These are phyloP conservation scores for Termitomyces eurrhizus DNA, from an alignment of 768 basidiomycete genomes.

Conservation along the genomic window DNA sequence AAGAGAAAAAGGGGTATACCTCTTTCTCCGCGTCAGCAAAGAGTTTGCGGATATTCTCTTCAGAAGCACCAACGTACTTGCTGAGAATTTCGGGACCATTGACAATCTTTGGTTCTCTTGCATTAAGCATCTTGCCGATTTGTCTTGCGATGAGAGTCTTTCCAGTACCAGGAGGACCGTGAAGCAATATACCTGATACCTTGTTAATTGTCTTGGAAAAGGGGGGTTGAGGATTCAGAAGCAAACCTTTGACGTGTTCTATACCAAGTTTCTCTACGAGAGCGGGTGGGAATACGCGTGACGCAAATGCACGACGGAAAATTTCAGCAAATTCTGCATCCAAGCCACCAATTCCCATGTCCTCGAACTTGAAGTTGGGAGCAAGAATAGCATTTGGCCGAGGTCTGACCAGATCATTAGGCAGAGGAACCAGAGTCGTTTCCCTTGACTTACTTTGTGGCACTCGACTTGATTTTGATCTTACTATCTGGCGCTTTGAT, in stretches of 20 bases:
- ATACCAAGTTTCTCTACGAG: slow-evolving; percentile 98
- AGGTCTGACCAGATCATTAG: slow-evolving; percentile 41
- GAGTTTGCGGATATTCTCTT: slow-evolving; percentile 96
- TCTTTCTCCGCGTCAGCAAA: slow-evolving; percentile 99
- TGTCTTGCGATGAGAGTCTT: slow-evolving; percentile 98
- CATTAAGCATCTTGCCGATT: slow-evolving; percentile 99
- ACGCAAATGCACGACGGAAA: slow-evolving; percentile 97
- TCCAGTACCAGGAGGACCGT: slow-evolving; percentile 96
- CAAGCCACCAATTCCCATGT: slow-evolving; percentile 99
- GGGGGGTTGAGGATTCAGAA: slow-evolving; percentile 8
- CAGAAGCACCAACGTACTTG: slow-evolving; percentile 95
- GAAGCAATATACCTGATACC: slow-evolving; percentile 78
- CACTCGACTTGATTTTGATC: slow-evolving; percentile 90
- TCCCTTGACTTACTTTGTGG: slow-evolving; percentile 63
- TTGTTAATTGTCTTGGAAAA: not conserved
- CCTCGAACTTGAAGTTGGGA: slow-evolving; percentile 98
- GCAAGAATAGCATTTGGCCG: slow-evolving; percentile 93
- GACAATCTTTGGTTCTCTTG: slow-evolving; percentile 95
- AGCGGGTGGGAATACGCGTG: slow-evolving; percentile 96
- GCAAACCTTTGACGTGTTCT: slow-evolving; percentile 90
- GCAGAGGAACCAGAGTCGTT: not conserved
- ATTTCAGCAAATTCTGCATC: slow-evolving; percentile 94
- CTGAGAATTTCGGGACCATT: slow-evolving; percentile 97
- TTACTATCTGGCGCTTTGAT: slow-evolving; percentile 76
- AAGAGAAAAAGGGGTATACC: slow-evolving; percentile 33